Conservation (phyloP, 2,329 filamentous ascomycete species). For the Nemania sp. region DNA sequence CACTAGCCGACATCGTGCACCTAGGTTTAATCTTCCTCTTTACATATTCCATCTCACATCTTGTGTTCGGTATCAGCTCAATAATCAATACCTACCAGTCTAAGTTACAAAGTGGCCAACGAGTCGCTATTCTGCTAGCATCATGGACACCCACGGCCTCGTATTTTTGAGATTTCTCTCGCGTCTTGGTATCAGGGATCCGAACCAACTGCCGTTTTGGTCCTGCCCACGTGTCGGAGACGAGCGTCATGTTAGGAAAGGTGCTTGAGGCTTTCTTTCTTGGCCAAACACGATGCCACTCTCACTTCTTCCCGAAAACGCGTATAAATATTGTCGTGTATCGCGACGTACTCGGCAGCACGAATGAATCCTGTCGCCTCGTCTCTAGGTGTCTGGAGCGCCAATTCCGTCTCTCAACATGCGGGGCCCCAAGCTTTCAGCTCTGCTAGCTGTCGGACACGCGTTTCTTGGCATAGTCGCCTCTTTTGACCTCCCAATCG, state of each 20-base stretch:
- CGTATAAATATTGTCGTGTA: neutral
- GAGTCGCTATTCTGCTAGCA: neutral
- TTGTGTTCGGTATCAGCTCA: too few species aligned
- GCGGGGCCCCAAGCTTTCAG: neutral
- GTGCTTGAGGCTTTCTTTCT: neutral
- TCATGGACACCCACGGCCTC: neutral
- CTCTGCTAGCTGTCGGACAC: neutral
- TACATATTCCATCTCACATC: too few species aligned
- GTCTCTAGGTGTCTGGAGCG: too few species aligned
- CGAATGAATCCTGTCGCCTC: neutral
- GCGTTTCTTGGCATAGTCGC: neutral
- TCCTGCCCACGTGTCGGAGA: constrained; percentile 4
- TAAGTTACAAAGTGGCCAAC: neutral
- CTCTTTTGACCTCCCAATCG: constrained; percentile 32
- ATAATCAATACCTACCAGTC: neutral
- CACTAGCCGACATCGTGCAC: too few species aligned
- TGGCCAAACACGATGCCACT: neutral
- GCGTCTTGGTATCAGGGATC: constrained; percentile 6
- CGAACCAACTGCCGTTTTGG: constrained; percentile 2
- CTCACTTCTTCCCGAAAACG: neutral
- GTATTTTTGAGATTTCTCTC: neutral
- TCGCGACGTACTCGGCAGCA: neutral
- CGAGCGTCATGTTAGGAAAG: neutral
- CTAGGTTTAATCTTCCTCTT: too few species aligned
- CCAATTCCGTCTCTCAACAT: neutral